These are phyloP conservation scores for Rubia tinctorum DNA, from an alignment of 305 asterid species.

Conservation along the genomic window DNA sequence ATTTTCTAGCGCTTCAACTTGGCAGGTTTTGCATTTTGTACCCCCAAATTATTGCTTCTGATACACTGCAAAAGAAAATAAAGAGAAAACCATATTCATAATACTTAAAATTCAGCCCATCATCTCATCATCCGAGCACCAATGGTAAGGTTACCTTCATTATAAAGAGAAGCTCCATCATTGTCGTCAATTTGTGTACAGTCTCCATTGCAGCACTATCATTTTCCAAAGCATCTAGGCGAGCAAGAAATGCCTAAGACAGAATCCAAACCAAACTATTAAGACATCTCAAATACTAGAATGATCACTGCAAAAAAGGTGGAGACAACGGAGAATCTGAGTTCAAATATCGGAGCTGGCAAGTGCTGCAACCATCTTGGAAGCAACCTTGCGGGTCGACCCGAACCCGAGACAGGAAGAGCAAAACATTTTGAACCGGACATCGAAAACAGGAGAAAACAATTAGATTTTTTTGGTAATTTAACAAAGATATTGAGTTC, in stretches of 20 bases:
- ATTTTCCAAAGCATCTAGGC: constrained; percentile 92
- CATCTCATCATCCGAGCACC: not conserved
- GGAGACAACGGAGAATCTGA: not conserved
- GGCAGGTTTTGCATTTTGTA: constrained; percentile 91
- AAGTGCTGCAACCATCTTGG: no score
- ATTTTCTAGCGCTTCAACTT: constrained; percentile 91
- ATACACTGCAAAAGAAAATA: constrained; percentile 41
- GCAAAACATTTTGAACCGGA: no score
- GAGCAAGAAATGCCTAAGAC: constrained; percentile 77
- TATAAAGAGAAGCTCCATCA: constrained; percentile 91
- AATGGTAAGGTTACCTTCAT: constrained; percentile 46
- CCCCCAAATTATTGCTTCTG: constrained; percentile 72
- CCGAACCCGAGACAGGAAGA: no score
- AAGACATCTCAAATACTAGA: not conserved
- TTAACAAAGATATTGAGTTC: no score
- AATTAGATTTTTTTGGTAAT: no score
- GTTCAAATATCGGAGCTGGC: no score
- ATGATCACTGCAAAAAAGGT: not conserved
- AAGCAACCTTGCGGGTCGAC: no score
- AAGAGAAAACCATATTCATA: not conserved
- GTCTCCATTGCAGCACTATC: constrained; percentile 80
- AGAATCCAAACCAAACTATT: not conserved
- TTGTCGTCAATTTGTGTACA: constrained; percentile 61
- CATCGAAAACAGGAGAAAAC: no score
- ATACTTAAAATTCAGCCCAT: not conserved